Conservation (phyloP, 495 filamentous ascomycete genomes). For the Friedmanniomyces simplex region DNA sequence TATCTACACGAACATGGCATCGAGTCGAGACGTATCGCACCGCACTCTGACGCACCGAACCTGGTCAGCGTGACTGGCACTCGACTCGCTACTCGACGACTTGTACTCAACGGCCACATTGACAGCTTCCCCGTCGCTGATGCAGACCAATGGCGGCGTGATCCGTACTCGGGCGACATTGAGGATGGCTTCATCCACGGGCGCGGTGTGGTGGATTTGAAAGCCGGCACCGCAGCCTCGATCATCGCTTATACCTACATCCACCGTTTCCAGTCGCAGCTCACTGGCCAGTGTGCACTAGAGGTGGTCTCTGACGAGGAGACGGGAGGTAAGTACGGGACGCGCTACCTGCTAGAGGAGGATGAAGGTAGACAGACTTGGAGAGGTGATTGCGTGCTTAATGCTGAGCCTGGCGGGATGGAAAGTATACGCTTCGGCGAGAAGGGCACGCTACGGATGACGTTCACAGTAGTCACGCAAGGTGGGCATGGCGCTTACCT, state of each 20-base stretch:
- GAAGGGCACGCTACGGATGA: constrained; percentile 19
- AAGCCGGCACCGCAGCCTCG: constrained; percentile 18
- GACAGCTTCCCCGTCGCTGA: constrained; percentile 15
- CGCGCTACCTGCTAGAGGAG: constrained; percentile 12
- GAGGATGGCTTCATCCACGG: constrained; percentile 15
- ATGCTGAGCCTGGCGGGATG: constrained; percentile 18
- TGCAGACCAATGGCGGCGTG: constrained; percentile 15
- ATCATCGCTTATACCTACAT: constrained; percentile 15
- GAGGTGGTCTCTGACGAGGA: constrained; percentile 19
- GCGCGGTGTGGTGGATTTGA: constrained; percentile 19
- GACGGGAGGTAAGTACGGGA: constrained; percentile 19
- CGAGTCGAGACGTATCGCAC: constrained; percentile 4
- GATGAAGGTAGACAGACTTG: constrained; percentile 1
- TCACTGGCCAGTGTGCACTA: constrained; percentile 8
- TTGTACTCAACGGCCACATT: constrained; percentile 17
- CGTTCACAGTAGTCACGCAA: constrained; percentile 10
- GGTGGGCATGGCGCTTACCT: constrained; percentile 15
- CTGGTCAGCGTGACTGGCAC: constrained; percentile 8
- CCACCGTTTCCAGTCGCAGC: constrained; percentile 5
- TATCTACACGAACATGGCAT: constrained; percentile 5
- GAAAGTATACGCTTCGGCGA: constrained; percentile 18
- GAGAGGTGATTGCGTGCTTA: constrained; percentile 19
- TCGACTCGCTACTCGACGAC: background rate
- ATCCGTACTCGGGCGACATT: constrained; percentile 18
- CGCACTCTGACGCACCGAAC: constrained; percentile 5